These are phyloP conservation scores for Epichloe festucae DNA, from an alignment of 2,329 filamentous ascomycete genomes.

Conservation along the genomic window DNA sequence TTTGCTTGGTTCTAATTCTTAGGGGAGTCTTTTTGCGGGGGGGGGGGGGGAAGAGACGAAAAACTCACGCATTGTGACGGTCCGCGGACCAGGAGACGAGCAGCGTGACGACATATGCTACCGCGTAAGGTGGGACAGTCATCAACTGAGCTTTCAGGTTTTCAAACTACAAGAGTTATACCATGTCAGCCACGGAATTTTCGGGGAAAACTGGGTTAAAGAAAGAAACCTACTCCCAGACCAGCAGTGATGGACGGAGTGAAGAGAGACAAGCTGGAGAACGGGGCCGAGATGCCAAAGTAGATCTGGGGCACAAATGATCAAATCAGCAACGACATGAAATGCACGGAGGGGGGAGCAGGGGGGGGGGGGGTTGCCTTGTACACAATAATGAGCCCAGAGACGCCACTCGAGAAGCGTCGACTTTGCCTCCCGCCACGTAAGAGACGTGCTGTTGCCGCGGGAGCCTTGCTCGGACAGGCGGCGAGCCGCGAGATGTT, in stretches of 20 bases:
- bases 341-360: too few species aligned
- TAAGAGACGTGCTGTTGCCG: constrained; percentile 48
- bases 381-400: constrained; percentile 48
- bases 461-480: constrained; percentile 35
- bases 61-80: constrained; percentile 35
- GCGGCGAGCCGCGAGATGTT: constrained; percentile 35
- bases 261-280: constrained; percentile 48
- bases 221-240: constrained; percentile 15
- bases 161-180: constrained; percentile 15
- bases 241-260: constrained; percentile 47
- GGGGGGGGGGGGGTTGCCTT: too few species aligned
- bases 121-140: constrained; percentile 53
- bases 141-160: constrained; percentile 49
- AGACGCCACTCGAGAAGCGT: constrained; percentile 54
- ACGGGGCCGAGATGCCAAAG: constrained; percentile 37
- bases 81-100: constrained; percentile 47
- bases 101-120: constrained; percentile 33
- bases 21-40: too few species aligned
- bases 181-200: background rate
- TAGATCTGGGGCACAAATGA: constrained; percentile 21
- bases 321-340: too few species aligned
- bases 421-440: constrained; percentile 54
- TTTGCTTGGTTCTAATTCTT: too few species aligned
- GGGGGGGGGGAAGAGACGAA: background rate
- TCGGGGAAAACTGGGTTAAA: background rate